phyloP scores from a whole-genome alignment of 768 basidiomycete genomes.

The Calocera cornea region DNA sequence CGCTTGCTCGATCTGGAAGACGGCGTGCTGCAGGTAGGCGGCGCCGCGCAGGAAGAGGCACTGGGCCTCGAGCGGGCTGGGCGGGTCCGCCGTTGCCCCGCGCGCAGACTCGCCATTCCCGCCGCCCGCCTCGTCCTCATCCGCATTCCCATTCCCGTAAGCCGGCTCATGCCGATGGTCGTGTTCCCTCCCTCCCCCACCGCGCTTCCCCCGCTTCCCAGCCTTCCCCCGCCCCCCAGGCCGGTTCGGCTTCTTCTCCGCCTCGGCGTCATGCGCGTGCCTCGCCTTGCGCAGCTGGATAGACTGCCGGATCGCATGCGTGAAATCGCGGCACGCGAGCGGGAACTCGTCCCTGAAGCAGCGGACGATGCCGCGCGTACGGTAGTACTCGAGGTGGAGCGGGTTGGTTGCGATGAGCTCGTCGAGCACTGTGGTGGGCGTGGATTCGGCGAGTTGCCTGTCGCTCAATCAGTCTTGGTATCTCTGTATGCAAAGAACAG shows the following conservation, averaged over 20 bases:
- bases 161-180: conserved; percentile 22
- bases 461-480: conserved; percentile 17
- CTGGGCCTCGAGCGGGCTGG: conserved; percentile 78
- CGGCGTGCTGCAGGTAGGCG: conserved; percentile 66
- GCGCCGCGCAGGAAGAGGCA: conserved; percentile 71
- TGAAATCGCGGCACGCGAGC: conserved; percentile 66
- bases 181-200: conserved; percentile 31
- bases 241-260: conserved; percentile 23
- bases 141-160: neutral
- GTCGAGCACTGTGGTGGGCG: conserved; percentile 63
- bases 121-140: neutral
- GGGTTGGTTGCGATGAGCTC: conserved; percentile 61
- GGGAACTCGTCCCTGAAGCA: conserved; percentile 75
- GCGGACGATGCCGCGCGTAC: conserved; percentile 82
- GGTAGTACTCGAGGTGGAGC: conserved; percentile 68
- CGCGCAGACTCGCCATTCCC: conserved; percentile 36
- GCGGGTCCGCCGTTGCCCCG: conserved; percentile 60
- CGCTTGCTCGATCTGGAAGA: conserved; percentile 58
- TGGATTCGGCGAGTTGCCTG: conserved; percentile 77
- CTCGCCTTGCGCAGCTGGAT: conserved; percentile 55
- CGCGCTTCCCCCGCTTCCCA: conserved; percentile 48
- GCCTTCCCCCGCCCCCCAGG: conserved; percentile 31
- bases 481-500: conserved; percentile 4
- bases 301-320: conserved; percentile 64
- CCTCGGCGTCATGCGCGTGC: conserved; percentile 34